These are phyloP conservation scores for Trichoderma cornu-damae DNA, from an alignment of 2,329 filamentous ascomycete genomes.

Conservation along the genomic window DNA sequence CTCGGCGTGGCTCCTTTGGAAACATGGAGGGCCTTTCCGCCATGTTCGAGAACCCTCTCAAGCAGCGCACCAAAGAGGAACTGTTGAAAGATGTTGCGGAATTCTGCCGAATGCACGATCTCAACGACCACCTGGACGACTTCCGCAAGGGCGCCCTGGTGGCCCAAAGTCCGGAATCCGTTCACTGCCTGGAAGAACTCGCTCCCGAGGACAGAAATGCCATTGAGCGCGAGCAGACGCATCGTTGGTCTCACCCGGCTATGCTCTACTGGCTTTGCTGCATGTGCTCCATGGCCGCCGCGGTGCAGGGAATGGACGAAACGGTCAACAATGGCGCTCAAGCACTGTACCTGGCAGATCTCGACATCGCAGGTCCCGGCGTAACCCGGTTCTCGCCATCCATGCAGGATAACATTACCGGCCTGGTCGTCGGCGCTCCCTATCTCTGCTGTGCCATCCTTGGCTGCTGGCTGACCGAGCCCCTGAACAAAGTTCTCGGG, in stretches of 20 bases:
- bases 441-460: conserved; percentile 20
- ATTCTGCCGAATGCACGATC: conserved; percentile 30
- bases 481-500: conserved; percentile 20
- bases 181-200: conserved; percentile 29
- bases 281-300: conserved; percentile 51
- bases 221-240: conserved; percentile 44
- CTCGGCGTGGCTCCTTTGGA: conserved; percentile 15
- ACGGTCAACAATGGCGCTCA: conserved; percentile 60
- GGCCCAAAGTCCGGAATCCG: conserved; percentile 29
- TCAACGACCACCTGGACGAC: conserved; percentile 44
- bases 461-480: conserved; percentile 33
- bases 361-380: conserved; percentile 62
- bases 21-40: conserved; percentile 19
- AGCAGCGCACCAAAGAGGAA: conserved; percentile 17
- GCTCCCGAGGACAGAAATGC: conserved; percentile 33
- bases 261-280: conserved; percentile 43
- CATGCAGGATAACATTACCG: conserved; percentile 29
- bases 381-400: conserved; percentile 51
- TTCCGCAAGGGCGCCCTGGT: conserved; percentile 37
- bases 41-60: conserved; percentile 20
- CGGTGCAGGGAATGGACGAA: conserved; percentile 59
- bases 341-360: conserved; percentile 52
- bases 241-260: conserved; percentile 52
- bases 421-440: conserved; percentile 22
- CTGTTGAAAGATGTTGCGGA: conserved; percentile 16